Evolutionary conservation across 495 filamentous ascomycete species (phyloP), one percentile per base, ranked within the genome.

Genomic region (Cudoniella acicularis): DNA sequence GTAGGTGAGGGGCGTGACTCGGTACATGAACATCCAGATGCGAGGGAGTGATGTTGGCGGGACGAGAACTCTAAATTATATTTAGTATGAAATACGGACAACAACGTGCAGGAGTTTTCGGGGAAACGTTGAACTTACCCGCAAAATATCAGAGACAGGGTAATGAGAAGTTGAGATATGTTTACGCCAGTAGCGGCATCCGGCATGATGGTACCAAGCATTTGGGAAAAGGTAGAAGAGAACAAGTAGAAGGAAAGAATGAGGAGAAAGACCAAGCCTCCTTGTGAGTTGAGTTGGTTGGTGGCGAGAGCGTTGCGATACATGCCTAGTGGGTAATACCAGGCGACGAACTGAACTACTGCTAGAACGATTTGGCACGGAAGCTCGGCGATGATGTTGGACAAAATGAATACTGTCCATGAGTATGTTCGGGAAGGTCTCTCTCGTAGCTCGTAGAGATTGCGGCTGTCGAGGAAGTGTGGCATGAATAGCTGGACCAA

Each of bases 21-120:
- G 85, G 68, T 91, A 90, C 84, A 91, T 88, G 76, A 91, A 91
- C 63, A 87, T 87, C 88, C 88, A 92, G 76, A 91, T 90, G 16
- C 79, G 64, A 3, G 87, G 87, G 42, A 90, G 72, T 2, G 69
- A 73, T 1, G 70, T 6, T 13, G 30, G 30, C 13, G 30, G 30
- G 6, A 36, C 30, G 6, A 36, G 30, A 6, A 36, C 30, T 6
- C 30, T 36, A 13, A n/a, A n/a, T n/a, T n/a, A n/a, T n/a, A n/a
- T n/a, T n/a, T n/a, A n/a, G n/a, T n/a, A n/a, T n/a, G n/a, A n/a
- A n/a, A n/a, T n/a, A n/a, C n/a, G n/a, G n/a, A n/a, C n/a, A n/a
- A n/a, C n/a, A n/a, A n/a, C n/a, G n/a, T n/a, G n/a, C n/a, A n/a
- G n/a, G n/a, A 36, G 13, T 36, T 36, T 36, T 36, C 30, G 30